phyloP scores from a whole-genome alignment of 2,329 filamentous ascomycete species.

The Emmonsiellopsis sp. region DNA sequence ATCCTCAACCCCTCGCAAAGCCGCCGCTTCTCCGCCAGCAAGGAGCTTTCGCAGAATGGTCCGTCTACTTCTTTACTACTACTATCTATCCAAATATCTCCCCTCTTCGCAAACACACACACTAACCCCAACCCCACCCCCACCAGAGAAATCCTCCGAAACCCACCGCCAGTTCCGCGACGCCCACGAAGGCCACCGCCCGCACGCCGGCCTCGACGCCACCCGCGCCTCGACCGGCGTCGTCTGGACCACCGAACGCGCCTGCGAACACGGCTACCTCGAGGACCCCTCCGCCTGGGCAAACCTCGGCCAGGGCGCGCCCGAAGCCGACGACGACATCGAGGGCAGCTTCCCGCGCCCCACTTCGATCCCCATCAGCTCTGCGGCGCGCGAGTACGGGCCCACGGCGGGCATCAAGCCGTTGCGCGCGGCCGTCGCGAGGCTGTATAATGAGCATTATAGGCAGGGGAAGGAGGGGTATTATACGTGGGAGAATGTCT shows the following conservation, averaged over 20 bases:
- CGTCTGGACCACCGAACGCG: conserved; percentile 65
- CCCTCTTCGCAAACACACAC: neutral
- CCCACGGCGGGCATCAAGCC: conserved; percentile 92
- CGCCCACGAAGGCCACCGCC: conserved; percentile 82
- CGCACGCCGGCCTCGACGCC: conserved; percentile 83
- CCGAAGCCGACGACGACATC: conserved; percentile 89
- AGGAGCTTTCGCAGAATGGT: conserved; percentile 26
- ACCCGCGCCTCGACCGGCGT: conserved; percentile 85
- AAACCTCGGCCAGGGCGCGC: conserved; percentile 87
- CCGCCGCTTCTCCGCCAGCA: conserved; percentile 32
- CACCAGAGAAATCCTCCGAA: conserved; percentile 65
- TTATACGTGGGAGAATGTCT: conserved; percentile 92
- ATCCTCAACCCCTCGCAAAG: conserved; percentile 29
- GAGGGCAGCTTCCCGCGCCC: conserved; percentile 80
- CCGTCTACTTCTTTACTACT: neutral
- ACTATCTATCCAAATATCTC: neutral
- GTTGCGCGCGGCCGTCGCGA: conserved; percentile 77
- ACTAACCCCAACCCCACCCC: neutral
- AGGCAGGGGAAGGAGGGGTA: conserved; percentile 74
- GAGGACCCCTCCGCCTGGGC: conserved; percentile 80
- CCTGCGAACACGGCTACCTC: conserved; percentile 76
- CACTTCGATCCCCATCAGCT: conserved; percentile 64
- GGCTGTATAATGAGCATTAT: conserved; percentile 88
- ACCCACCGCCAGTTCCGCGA: conserved; percentile 83
- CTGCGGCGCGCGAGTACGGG: conserved; percentile 77